Base-by-base conservation (phyloP, 306 rosid species). In the Lagenaria siceraria region DNA sequence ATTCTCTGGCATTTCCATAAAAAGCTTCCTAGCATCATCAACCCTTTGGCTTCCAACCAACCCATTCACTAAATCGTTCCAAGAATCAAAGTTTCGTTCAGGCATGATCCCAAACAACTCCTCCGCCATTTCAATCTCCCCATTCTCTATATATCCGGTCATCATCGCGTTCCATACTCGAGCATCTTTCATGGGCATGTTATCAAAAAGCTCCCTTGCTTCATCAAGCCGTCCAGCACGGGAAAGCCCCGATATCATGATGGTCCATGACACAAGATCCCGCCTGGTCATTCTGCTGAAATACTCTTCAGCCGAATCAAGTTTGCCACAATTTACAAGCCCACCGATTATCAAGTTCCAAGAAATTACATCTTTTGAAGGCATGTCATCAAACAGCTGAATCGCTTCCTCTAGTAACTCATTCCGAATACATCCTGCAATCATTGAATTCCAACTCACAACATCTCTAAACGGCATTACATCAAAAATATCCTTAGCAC, bases 271-370 rank as follows among this genome's bases (percentile, higher is more conserved):
- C 11, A 79, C 86, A 70, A 79, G 74, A 80, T 88, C 88, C 38
- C 85, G 76, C 31, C 27, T 15, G 22, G n/a, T 76, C 86, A 82
- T 80, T 59, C 12, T 29, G 31, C 78, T 27, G 64, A 86, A 88
- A 74, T 82, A 88, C 77, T 54, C 75, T 63, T 78, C 82, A 4
- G 89, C 89, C 83, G 77, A 78, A 72, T 64, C 85, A 49, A 79
- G 29, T 18, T 78, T 78, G 59, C 87, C 87, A 43, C 75, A 63
- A 43, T 79, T 80, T 53, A 85, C 87, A 58, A 85, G 86, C 59
- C 89, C 86, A 24, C 91, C 86, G 40, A 85, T 53, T 6, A 85
- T 80, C 86, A 85, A 82, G 81, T 88, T 88, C 91, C 86, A 88
- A 14, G 91, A 88, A 76, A 88, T 76, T 63, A 82, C 91, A 78